phyloP scores from a whole-genome alignment of 2,329 filamentous ascomycete genomes.

The Aspergillus caelatus region DNA sequence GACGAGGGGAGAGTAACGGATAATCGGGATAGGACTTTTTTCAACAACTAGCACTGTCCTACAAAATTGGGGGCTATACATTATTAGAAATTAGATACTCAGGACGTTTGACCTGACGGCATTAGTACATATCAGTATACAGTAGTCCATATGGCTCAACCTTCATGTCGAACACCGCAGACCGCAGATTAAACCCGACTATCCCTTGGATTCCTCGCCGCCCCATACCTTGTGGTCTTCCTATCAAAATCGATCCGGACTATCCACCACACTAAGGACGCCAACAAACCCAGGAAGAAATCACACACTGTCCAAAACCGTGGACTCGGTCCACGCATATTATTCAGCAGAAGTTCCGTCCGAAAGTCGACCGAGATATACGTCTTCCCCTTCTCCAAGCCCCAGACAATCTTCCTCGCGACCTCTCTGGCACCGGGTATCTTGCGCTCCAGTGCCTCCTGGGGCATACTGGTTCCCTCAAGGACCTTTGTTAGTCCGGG shows the following conservation, averaged over 20 bases:
- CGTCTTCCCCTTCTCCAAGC: slow-evolving; percentile 5
- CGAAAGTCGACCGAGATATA: slow-evolving; percentile 10
- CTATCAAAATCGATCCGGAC: neutral
- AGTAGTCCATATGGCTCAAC: neutral
- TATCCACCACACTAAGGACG: slow-evolving; percentile 1
- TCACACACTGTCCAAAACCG: slow-evolving; percentile 10
- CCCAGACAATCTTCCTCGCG: slow-evolving; percentile 8
- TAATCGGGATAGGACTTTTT: no score
- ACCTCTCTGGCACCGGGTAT: neutral
- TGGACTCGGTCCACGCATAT: slow-evolving; percentile 14
- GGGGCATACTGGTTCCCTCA: slow-evolving; percentile 7
- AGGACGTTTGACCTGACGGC: neutral
- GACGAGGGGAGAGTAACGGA: neutral
- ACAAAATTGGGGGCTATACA: neutral
- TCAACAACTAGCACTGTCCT: no score
- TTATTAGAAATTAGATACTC: neutral
- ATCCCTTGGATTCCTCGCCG: neutral
- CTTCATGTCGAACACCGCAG: neutral
- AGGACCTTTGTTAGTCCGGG: slow-evolving; percentile 11
- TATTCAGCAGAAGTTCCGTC: slow-evolving; percentile 9
- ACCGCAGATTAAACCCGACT: neutral
- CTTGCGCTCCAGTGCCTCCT: neutral
- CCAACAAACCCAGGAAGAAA: slow-evolving; percentile 3
- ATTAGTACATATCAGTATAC: neutral
- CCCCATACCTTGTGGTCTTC: neutral